Base-by-base conservation (phyloP, 2,329 filamentous ascomycete genomes). In the Davidsoniella virescens region DNA sequence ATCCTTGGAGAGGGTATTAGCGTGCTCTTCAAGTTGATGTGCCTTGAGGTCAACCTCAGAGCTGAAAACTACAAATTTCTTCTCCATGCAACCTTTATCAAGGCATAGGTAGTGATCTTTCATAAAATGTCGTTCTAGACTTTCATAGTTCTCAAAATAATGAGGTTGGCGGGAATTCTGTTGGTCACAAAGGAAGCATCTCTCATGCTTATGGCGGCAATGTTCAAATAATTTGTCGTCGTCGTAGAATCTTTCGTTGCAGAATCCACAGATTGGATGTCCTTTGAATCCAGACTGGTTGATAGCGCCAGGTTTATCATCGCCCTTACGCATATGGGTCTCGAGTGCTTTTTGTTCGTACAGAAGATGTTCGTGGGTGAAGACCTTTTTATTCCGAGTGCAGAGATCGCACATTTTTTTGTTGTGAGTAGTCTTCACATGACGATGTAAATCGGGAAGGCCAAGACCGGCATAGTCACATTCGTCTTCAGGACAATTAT, bases 261-360 rank as follows among this genome's bases (percentile, higher is more conserved):
- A 98, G 66, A 98, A 98, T 4, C 80, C 84, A 64, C 92, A 98
- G 49, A 95, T 77, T 0, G 92, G 92, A 61, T 98, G 92, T 7
- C 92, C 92, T 62, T 84, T 92, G 68, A 98, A 98, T 1, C 92
- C 92, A 25, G 85, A 95, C 68, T 96, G 92, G 59, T 95, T 86
- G 37, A 84, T 71, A 0, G 88, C 83, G 33, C 92, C 90, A 3
- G 90, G 88, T 56, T 82, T 82, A 62, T 96, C 86, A 60, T 98
- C 92, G 52, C 92, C 92, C 55, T 82, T 79, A 55, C 78, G 84
- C 73, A 96, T 93, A 63, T 98, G 92, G 59, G 78, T 84, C 57
- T 84, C 80, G 46, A 96, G 70, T 57, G 90, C 86, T 55, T 80
- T 76, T 54, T 79, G 75, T 1, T 84, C 82, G 63, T 95, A 96